A percentile compares a stretch with the other conserved stretches of the same genome.
These are phyloP conservation scores for Torulaspora quercuum DNA, from an alignment of 805 yeast species.

Conservation along the genomic window DNA sequence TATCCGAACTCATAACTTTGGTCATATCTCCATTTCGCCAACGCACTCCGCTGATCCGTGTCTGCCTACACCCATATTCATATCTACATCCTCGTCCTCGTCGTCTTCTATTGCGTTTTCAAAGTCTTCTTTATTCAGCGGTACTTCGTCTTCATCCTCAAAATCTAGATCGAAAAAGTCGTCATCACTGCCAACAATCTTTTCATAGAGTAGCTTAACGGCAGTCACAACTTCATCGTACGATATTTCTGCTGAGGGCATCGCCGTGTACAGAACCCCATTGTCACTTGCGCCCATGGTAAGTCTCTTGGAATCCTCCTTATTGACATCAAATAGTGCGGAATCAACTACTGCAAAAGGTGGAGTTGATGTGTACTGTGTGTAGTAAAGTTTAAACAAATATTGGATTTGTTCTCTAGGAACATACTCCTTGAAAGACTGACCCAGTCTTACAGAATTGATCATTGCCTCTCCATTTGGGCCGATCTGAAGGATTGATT, in stretches of 20 bases:
- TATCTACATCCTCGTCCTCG: conserved; percentile 31
- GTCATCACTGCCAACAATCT: conserved; percentile 87
- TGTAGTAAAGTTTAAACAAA: conserved; percentile 57
- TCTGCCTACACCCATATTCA: conserved; percentile 20
- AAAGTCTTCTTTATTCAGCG: conserved; percentile 14
- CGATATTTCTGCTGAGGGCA: conserved; percentile 83
- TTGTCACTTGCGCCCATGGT: conserved; percentile 45
- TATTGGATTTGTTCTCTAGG: conserved; percentile 70
- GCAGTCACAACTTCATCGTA: conserved; percentile 89
- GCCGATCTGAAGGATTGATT: conserved; percentile 51
- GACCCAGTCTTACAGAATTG: conserved; percentile 81
- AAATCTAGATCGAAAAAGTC: conserved; percentile 96
- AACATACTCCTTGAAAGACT: conserved; percentile 77
- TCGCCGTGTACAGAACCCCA: conserved; percentile 49
- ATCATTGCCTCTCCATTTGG: conserved; percentile 65
- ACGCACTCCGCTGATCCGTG: conserved; percentile 40
- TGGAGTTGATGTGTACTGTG: conserved; percentile 55
- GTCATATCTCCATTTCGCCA: conserved; percentile 40
- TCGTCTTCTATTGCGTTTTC: conserved; percentile 35
- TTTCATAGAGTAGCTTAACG: conserved; percentile 67
- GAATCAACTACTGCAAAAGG: conserved; percentile 52
- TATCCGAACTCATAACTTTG: not conserved
- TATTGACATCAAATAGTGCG: conserved; percentile 38
- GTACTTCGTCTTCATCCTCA: conserved; percentile 78
- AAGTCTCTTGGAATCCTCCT: conserved; percentile 27